These are phyloP conservation scores for Astrothelium subdiscretum DNA, from an alignment of 495 filamentous ascomycete genomes.

Conservation along the genomic window DNA sequence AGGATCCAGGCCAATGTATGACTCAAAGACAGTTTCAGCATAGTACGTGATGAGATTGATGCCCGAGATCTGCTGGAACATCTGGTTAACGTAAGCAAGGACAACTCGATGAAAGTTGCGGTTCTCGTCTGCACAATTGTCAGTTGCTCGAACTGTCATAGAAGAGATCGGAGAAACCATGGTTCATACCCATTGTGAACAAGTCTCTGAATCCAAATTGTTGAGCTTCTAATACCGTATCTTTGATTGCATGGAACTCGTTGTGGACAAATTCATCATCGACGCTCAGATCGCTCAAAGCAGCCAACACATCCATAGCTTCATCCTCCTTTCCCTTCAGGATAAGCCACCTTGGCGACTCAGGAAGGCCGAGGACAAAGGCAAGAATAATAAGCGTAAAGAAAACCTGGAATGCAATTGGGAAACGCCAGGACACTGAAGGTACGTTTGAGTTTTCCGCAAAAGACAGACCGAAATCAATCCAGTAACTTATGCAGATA, in stretches of 20 bases:
- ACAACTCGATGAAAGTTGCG: conserved; percentile 59
- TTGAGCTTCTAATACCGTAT: conserved; percentile 58
- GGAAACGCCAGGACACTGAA: conserved; percentile 34
- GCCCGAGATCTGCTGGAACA: conserved; percentile 65
- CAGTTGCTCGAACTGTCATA: neutral
- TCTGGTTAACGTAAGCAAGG: conserved; percentile 63
- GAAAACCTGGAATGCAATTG: conserved; percentile 34
- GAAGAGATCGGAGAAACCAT: neutral
- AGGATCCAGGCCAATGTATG: conserved; percentile 37
- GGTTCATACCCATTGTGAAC: conserved; percentile 28
- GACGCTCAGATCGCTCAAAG: conserved; percentile 7
- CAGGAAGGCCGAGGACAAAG: conserved; percentile 16
- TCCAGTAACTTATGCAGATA: conserved; percentile 29
- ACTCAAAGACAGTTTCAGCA: conserved; percentile 43
- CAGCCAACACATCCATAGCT: conserved; percentile 23
- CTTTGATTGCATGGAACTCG: conserved; percentile 47
- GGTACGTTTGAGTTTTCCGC: conserved; percentile 30
- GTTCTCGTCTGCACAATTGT: conserved; percentile 34
- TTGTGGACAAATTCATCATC: conserved; percentile 4
- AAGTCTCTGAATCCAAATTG: conserved; percentile 52
- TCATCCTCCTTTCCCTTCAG: conserved; percentile 25
- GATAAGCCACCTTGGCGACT: conserved; percentile 25
- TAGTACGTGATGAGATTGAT: conserved; percentile 73
- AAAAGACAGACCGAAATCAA: conserved; percentile 35
- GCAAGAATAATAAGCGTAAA: conserved; percentile 25